These are phyloP conservation scores for Myxozyma monticola DNA, from an alignment of 805 yeast genomes.

Conservation along the genomic window DNA sequence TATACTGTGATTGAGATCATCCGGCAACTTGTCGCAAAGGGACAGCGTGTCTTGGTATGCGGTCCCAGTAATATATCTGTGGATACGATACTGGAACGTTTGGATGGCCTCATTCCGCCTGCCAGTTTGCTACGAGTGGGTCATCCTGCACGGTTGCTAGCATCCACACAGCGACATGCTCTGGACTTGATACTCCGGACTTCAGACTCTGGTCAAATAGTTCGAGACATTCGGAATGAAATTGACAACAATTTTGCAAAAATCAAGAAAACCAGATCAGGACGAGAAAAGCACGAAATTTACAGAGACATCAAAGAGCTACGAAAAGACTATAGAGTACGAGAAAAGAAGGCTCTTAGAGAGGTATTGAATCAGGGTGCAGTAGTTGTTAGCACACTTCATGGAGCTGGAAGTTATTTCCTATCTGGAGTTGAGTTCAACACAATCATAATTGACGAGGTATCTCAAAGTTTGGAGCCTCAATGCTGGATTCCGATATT, in stretches of 20 bases:
- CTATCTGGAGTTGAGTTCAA: slow-evolving; percentile 53
- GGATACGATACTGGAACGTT: slow-evolving; percentile 77
- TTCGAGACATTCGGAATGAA: slow-evolving; percentile 68
- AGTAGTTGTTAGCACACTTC: slow-evolving; percentile 81
- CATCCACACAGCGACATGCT: slow-evolving; percentile 64
- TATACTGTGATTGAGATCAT: slow-evolving; percentile 80
- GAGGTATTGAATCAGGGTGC: slow-evolving; percentile 60
- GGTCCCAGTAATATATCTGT: slow-evolving; percentile 94
- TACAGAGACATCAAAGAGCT: slow-evolving; percentile 69
- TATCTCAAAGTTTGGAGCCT: slow-evolving; percentile 90
- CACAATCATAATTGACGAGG: slow-evolving; percentile 89
- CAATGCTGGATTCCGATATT: slow-evolving; percentile 95
- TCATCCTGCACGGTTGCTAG: slow-evolving; percentile 84
- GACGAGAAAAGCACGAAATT: slow-evolving; percentile 61
- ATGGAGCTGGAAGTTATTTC: slow-evolving; percentile 55
- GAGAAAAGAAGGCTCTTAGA: slow-evolving; percentile 64
- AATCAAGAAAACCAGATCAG: slow-evolving; percentile 61
- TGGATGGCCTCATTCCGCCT: slow-evolving; percentile 48
- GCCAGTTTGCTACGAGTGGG: slow-evolving; percentile 75
- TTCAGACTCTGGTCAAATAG: slow-evolving; percentile 58
- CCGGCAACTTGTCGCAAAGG: slow-evolving; percentile 60
- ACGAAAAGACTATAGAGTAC: slow-evolving; percentile 62
- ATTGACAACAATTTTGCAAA: slow-evolving; percentile 58
- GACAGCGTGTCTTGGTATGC: slow-evolving; percentile 73
- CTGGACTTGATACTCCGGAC: slow-evolving; percentile 67